Evolutionary conservation across 2,329 filamentous ascomycete species (phyloP), one percentile per base, ranked within the genome.

Genomic region (Diplodia sapinea): DNA sequence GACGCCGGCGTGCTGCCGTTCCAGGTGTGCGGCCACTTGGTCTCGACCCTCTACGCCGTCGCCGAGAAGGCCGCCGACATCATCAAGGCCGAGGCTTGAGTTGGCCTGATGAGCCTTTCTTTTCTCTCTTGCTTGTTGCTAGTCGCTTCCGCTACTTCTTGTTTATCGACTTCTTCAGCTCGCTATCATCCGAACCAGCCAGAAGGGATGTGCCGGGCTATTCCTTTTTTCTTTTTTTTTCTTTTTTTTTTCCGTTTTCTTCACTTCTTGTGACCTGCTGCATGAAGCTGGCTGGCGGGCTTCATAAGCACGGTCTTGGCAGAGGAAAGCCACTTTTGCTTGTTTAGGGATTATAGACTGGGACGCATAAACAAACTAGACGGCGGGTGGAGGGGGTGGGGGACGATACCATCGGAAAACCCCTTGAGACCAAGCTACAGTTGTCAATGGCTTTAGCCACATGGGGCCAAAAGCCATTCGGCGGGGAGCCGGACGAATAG

Each of bases 1-100:
- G 70, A 71, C 63, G 69, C 70, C n/a, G 63, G 67, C 33, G 49
- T 71, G 15, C 65, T 70, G 47, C 70, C 69, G 2, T 61, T 71
- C 49, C 55, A 69, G 20, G 57, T 68, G 9, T 68, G 67, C 13
- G 69, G 55, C 17, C 55, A 62, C 26, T 52, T 69, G 26, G 66
- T 68, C 40, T 26, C 23, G 29, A 67, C 59, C 11, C 47, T 71
- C 20, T 70, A 68, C 43, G 65, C 69, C 8, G 65, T 69, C 17
- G 68, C 56, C 20, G 65, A 68, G 65, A 66, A 73, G 69, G 72
- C 73, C 1, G 72, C 75, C 1, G 75, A 77, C 68, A 55, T 76
- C 6, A 77, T 78, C 55, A 77, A 77, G 65, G 70, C 54, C 15
- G 66, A 54, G 23, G 66, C 66, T 63, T 68, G 26, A 29, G 51